Conservation (phyloP, 768 basidiomycete species). For the Dioszegia aurantiaca region DNA sequence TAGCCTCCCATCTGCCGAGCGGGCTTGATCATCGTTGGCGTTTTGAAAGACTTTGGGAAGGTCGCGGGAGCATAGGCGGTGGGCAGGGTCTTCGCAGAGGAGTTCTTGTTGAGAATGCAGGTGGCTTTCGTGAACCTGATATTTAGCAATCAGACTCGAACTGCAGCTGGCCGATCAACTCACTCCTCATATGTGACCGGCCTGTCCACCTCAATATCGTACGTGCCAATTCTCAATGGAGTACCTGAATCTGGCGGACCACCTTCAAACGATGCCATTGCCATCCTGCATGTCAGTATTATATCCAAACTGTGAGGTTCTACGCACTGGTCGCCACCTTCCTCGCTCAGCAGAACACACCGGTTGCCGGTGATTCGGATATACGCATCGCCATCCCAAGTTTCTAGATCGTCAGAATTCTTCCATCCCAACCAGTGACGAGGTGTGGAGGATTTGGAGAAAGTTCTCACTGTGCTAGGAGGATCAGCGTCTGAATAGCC, state of each 20-base stretch:
- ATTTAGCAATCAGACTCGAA: constrained; percentile 4
- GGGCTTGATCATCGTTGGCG: constrained; percentile 29
- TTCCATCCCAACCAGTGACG: no score
- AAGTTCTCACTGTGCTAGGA: constrained; percentile 35
- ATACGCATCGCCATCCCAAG: constrained; percentile 51
- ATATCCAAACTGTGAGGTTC: not conserved
- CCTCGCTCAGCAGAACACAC: constrained; percentile 43
- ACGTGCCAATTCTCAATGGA: constrained; percentile 40
- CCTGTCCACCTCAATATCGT: constrained; percentile 33
- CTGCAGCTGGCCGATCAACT: not conserved
- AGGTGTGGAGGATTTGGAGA: no score
- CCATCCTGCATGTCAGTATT: constrained; percentile 25
- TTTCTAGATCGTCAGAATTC: constrained; percentile 38
- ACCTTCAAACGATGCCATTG: constrained; percentile 17
- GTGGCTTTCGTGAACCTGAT: constrained; percentile 30
- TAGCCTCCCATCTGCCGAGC: constrained; percentile 25
- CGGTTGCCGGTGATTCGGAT: constrained; percentile 38
- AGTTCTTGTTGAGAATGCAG: constrained; percentile 29
- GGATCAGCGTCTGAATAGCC: constrained; percentile 8
- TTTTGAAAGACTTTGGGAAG: constrained; percentile 38
- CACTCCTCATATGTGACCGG: constrained; percentile 30
- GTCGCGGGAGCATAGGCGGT: constrained; percentile 21
- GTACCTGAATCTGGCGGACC: constrained; percentile 26
- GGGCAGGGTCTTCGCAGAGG: constrained; percentile 10
- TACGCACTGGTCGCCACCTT: constrained; percentile 41